These are phyloP conservation scores for Hawksworthiomyces lignivorus DNA, from an alignment of 2,329 filamentous ascomycete genomes.

Conservation along the genomic window DNA sequence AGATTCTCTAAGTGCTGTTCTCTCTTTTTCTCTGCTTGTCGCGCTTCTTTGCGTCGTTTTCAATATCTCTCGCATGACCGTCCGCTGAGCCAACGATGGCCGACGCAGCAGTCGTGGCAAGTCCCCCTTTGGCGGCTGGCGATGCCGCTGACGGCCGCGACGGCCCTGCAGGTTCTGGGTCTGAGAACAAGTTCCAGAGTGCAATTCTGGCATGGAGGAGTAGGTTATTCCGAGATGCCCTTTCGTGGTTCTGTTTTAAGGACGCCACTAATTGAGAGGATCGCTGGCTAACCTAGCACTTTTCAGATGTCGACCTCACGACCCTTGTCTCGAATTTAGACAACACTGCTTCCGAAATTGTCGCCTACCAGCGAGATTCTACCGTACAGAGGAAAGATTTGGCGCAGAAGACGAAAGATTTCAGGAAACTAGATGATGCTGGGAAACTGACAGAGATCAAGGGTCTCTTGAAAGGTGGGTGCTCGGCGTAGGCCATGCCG, in stretches of 20 bases:
- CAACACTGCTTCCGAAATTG: slow-evolving; percentile 88
- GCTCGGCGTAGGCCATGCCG: too few species aligned
- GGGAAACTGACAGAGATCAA: slow-evolving; percentile 86
- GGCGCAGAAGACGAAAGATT: slow-evolving; percentile 98
- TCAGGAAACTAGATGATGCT: slow-evolving; percentile 84
- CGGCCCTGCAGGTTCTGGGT: slow-evolving; percentile 30
- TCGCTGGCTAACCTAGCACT: slow-evolving; percentile 9
- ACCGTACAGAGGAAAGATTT: slow-evolving; percentile 93
- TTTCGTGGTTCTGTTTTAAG: slow-evolving; percentile 4
- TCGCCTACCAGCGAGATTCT: slow-evolving; percentile 88
- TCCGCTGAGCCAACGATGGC: too few species aligned
- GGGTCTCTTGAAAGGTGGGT: slow-evolving; percentile 70
- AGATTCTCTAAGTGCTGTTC: too few species aligned
- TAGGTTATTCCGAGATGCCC: slow-evolving; percentile 34
- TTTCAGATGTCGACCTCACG: slow-evolving; percentile 75
- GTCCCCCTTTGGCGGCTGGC: slow-evolving; percentile 5
- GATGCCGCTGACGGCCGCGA: slow-evolving; percentile 1
- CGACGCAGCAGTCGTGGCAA: slow-evolving; percentile 11
- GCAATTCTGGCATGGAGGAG: slow-evolving; percentile 95
- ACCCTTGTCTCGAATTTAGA: slow-evolving; percentile 79
- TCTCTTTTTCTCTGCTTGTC: too few species aligned
- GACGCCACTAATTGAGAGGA: too few species aligned
- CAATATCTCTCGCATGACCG: too few species aligned
- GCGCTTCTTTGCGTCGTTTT: too few species aligned
- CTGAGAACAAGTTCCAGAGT: slow-evolving; percentile 89